Evolutionary conservation across 495 filamentous ascomycete genomes (phyloP), one percentile per base, ranked within the genome.

Genomic region (Tuber melanosporum): DNA sequence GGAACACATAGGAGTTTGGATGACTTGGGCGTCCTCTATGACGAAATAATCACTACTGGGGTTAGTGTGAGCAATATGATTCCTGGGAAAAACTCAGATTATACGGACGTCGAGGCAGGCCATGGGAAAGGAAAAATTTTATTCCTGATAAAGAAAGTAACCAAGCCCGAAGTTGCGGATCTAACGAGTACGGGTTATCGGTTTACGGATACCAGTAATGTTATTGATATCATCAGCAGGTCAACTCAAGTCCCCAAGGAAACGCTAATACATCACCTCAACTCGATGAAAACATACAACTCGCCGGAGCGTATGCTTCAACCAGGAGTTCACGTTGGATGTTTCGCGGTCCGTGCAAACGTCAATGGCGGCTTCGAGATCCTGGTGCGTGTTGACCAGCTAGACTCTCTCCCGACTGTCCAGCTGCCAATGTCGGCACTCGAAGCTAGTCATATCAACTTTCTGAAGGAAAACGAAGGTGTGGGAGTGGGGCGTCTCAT

Each of bases 111-210:
- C 57, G 73, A 73, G 66, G 17, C 71, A 71, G 75, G 42, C 10
- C n/a, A 74, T 44, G 75, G 77, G 26, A 78, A 22, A 45, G 75
- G 79, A 72, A 75, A 94, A 74, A 84, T 94, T 71, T 88, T 97
- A 78, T 94, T 96, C 77, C 87, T 95, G 36, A 91, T 94, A n/a
- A 91, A 91, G 20, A 87, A 87, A 47, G 86, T 92, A 4, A 86
- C 88, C 43, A 87, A 85, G 73, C 84, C 85, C 0, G 92, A 91
- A 26, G 87, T 89, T 10, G 84, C 86, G 72, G 88, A 87, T 36
- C 85, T 97, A n/a, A 87, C 90, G 75, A 89, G 90, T 3, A 84
- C 87, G n/a, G 94, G 94, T 0, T 95, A 89, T 82, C 88, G 90
- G 20, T 97, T 97, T 77, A 91, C 92, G 9, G 86, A 88, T 10